Percentiles rank a stretch among this genome's conserved stretches.
Conservation (phyloP, 1,284 basidiomycete species). For the Marasmius tenuissimus region DNA sequence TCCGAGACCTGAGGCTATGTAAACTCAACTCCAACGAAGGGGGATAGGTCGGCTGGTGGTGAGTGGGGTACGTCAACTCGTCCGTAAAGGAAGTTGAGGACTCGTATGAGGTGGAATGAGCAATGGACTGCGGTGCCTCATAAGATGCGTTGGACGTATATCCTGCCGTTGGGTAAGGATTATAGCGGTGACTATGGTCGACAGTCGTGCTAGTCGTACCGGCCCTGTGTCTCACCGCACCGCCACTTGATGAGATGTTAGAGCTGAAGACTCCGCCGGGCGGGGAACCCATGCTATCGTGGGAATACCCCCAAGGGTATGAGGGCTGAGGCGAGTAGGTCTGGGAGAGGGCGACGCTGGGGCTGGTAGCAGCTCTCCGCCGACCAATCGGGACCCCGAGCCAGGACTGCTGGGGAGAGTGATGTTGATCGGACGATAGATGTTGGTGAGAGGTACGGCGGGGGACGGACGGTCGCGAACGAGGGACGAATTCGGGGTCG, state of each 20-base stretch:
- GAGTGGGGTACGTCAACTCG: neutral
- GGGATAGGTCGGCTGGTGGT: neutral
- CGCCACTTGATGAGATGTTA: neutral
- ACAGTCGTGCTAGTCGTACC: neutral
- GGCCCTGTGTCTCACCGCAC: neutral
- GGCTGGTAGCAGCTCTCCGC: neutral
- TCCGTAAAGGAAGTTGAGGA: neutral
- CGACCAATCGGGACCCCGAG: neutral
- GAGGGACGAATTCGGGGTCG: slow-evolving; percentile 26
- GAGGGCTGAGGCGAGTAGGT: neutral
- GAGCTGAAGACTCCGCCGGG: neutral
- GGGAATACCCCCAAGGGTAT: neutral
- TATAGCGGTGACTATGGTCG: neutral
- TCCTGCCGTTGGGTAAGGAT: neutral
- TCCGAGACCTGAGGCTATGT: neutral
- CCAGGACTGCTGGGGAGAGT: neutral
- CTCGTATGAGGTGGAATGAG: neutral
- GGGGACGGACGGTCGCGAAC: slow-evolving; percentile 31
- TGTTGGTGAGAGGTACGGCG: slow-evolving; percentile 25
- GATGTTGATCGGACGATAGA: neutral
- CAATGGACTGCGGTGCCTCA: neutral
- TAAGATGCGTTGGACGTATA: neutral
- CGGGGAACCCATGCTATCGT: neutral
- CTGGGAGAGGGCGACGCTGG: neutral
- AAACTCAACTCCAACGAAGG: slow-evolving; percentile 6